These are phyloP conservation scores for Candida sojae DNA, from an alignment of 1,139 yeast genomes.

Conservation along the genomic window DNA sequence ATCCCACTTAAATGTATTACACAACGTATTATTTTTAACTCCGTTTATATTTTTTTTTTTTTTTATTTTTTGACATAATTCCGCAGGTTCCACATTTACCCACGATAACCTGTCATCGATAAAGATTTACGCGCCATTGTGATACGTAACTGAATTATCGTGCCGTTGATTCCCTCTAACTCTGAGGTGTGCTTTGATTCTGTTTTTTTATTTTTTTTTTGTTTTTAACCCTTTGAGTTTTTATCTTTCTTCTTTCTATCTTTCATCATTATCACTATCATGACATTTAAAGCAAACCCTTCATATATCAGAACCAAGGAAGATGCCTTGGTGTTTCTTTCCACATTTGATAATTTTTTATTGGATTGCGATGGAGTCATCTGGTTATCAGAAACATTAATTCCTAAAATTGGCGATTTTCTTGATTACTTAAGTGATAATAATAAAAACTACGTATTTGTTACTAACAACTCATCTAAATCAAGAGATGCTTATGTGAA, in stretches of 20 bases:
- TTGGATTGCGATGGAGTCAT: conserved; percentile 96
- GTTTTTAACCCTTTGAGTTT: not conserved
- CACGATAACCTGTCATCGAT: too few species aligned
- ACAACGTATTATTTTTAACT: too few species aligned
- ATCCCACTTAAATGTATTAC: too few species aligned
- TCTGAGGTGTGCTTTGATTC: not conserved
- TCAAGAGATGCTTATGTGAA: conserved; percentile 35
- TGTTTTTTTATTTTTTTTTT: not conserved
- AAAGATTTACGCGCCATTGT: too few species aligned
- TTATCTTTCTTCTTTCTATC: not conserved
- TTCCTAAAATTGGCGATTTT: conserved; percentile 74
- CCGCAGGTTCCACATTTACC: too few species aligned
- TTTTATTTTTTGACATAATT: not conserved
- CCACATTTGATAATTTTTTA: conserved; percentile 73
- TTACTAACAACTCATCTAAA: conserved; percentile 43
- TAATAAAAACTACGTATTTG: conserved; percentile 36
- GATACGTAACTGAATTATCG: too few species aligned
- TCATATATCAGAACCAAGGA: conserved; percentile 38
- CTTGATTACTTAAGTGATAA: conserved; percentile 51
- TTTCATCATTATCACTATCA: not conserved
- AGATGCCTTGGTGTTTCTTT: conserved; percentile 55
- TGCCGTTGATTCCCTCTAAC: too few species aligned
- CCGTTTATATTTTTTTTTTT: not conserved
- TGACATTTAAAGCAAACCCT: conserved; percentile 15
- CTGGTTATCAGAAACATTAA: conserved; percentile 77